phyloP scores from a whole-genome alignment of 2,329 filamentous ascomycete species.

The Penicillium expansum region DNA sequence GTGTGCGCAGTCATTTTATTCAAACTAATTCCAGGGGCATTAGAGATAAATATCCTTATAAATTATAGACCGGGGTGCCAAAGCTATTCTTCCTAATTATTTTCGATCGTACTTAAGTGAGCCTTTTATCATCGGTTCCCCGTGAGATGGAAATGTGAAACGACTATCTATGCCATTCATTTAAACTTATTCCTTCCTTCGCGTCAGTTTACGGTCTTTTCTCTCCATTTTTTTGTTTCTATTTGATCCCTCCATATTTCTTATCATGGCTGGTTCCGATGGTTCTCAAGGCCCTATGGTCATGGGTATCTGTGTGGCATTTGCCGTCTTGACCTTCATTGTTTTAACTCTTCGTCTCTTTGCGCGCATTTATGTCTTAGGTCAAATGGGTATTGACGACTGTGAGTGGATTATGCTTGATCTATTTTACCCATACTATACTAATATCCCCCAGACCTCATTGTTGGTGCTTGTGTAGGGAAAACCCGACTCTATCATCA shows the following conservation, averaged over 20 bases:
- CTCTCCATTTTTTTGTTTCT: not conserved
- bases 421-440: not conserved
- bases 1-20: conserved; percentile 1
- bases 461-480: conserved; percentile 32
- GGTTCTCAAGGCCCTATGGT: conserved; percentile 38
- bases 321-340: conserved; percentile 39
- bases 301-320: conserved; percentile 36
- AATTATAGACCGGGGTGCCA: not conserved
- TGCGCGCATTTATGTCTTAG: conserved; percentile 40
- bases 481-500: not conserved
- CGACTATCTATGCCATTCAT: not conserved
- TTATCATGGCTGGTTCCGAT: conserved; percentile 17
- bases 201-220: not conserved
- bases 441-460: conserved; percentile 27
- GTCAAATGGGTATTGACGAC: conserved; percentile 30
- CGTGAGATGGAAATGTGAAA: conserved; percentile 1
- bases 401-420: conserved; percentile 21
- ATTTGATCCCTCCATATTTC: conserved; percentile 1
- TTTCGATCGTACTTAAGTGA: not conserved
- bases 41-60: not conserved
- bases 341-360: conserved; percentile 41
- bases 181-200: not conserved
- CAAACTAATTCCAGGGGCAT: not conserved
- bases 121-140: not conserved
- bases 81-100: not conserved